Evolutionary conservation across 192 early-diverging fungal species (phyloP).

Genomic region (Backusella tuberculispora): DNA sequence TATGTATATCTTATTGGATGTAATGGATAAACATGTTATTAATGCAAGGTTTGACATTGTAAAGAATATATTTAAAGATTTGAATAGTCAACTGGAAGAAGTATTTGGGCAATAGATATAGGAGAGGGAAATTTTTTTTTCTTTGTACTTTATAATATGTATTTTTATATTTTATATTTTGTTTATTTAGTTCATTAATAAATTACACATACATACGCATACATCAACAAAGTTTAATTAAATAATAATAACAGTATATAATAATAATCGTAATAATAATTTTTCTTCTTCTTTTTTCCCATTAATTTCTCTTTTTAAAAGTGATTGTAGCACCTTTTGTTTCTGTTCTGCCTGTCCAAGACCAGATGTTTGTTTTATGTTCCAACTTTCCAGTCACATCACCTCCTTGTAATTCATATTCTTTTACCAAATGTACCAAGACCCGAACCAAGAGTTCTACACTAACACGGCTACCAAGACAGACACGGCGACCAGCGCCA

Average conservation of each 20-base stretch:
- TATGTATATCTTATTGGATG: neutral
- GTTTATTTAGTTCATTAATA: neutral
- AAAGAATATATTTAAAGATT: neutral
- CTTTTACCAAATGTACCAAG: constrained; percentile 10
- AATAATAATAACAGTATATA: neutral
- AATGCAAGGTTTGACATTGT: neutral
- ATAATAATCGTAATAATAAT: neutral
- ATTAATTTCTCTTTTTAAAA: constrained; percentile 12
- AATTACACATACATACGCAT: neutral
- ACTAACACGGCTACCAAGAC: constrained; percentile 29
- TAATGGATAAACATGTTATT: neutral
- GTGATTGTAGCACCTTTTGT: constrained; percentile 20
- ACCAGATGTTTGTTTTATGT: constrained; percentile 21
- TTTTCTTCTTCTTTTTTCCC: neutral
- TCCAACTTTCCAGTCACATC: constrained; percentile 14
- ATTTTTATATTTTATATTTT: constrained; percentile 8
- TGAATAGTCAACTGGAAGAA: neutral
- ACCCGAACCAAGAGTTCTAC: constrained; percentile 21
- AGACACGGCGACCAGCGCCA: constrained; percentile 42
- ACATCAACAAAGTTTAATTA: no score
- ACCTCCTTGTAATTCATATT: constrained; percentile 28
- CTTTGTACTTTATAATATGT: no score
- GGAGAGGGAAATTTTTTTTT: neutral
- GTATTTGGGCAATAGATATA: neutral
- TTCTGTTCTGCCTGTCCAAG: constrained; percentile 31